Evolutionary conservation across 2,329 filamentous ascomycete species (phyloP).

Genomic region (Juglanconis oblonga): DNA sequence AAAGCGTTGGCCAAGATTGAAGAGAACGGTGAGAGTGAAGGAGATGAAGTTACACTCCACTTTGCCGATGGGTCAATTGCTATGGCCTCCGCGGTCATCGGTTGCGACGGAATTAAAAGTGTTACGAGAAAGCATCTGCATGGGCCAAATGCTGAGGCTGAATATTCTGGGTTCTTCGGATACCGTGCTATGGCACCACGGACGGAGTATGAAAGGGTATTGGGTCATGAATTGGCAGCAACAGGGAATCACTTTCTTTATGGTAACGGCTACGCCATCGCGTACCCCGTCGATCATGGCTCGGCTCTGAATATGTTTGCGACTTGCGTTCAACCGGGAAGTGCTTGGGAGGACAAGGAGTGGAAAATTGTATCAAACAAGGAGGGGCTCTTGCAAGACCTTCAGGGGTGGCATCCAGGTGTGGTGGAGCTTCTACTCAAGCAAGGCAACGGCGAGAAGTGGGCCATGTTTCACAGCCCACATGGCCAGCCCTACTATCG

Average conservation of each 20-base stretch:
- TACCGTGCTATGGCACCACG: slow-evolving; percentile 18
- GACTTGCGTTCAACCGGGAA: neutral
- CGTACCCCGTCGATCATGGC: slow-evolving; percentile 17
- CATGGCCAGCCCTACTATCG: slow-evolving; percentile 12
- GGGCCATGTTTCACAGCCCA: slow-evolving; percentile 19
- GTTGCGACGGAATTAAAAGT: slow-evolving; percentile 24
- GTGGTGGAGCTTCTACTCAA: neutral
- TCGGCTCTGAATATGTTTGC: slow-evolving; percentile 15
- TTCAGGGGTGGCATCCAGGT: slow-evolving; percentile 1
- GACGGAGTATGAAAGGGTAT: neutral
- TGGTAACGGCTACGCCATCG: slow-evolving; percentile 7
- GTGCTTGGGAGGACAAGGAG: neutral
- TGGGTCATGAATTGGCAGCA: slow-evolving; percentile 7
- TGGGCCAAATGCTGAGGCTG: slow-evolving; percentile 5
- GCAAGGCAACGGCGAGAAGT: slow-evolving; percentile 15
- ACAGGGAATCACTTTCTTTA: slow-evolving; percentile 10
- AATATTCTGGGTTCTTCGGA: slow-evolving; percentile 18
- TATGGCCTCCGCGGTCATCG: slow-evolving; percentile 19
- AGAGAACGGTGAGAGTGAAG: neutral
- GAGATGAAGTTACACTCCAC: neutral
- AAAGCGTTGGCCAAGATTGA: slow-evolving; percentile 13
- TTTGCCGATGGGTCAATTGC: slow-evolving; percentile 16
- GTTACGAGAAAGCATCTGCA: slow-evolving; percentile 14
- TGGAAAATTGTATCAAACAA: neutral
- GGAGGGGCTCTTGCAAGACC: neutral